phyloP scores from a whole-genome alignment of 2,329 filamentous ascomycete species.

The Rhynchosporium agropyri region DNA sequence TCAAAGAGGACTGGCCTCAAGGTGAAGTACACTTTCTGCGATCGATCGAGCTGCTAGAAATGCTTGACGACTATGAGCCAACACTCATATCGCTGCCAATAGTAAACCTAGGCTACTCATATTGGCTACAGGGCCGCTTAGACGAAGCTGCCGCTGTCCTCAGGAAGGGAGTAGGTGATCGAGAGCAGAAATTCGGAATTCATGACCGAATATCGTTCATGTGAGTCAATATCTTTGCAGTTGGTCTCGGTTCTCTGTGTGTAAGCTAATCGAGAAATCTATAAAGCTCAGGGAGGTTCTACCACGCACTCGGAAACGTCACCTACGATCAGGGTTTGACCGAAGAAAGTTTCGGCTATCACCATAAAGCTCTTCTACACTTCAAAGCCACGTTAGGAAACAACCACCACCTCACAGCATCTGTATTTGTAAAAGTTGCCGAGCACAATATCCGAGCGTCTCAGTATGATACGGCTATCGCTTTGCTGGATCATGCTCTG shows the following conservation, averaged over 20 bases:
- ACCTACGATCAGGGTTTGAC: conserved; percentile 20
- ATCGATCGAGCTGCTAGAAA: conserved; percentile 18
- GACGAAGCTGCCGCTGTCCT: conserved; percentile 17
- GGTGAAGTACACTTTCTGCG: conserved; percentile 18
- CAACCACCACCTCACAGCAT: conserved; percentile 37
- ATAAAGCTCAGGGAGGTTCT: conserved; percentile 16
- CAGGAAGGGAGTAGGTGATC: conserved; percentile 18
- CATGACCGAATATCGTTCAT: conserved; percentile 24
- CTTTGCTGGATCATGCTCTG: not conserved
- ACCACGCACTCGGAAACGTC: conserved; percentile 28
- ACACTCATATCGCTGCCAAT: conserved; percentile 21
- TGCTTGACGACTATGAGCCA: conserved; percentile 18
- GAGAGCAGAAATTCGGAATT: conserved; percentile 20
- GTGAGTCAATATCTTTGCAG: conserved; percentile 15
- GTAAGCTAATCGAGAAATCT: not conserved
- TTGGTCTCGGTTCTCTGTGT: too few species aligned
- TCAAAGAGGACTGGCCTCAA: conserved; percentile 9
- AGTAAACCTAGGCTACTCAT: conserved; percentile 24
- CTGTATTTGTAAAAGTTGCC: conserved; percentile 35
- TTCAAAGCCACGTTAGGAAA: conserved; percentile 35
- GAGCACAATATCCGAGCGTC: conserved; percentile 34
- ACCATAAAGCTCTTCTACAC: conserved; percentile 33
- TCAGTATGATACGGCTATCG: conserved; percentile 17
- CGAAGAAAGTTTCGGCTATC: conserved; percentile 35
- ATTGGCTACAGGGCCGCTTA: conserved; percentile 22